A percentile compares a stretch with the other conserved stretches of the same genome.
Evolutionary conservation across 176 grass and related monocot species (phyloP).

Genomic region (Carex kokanica): DNA sequence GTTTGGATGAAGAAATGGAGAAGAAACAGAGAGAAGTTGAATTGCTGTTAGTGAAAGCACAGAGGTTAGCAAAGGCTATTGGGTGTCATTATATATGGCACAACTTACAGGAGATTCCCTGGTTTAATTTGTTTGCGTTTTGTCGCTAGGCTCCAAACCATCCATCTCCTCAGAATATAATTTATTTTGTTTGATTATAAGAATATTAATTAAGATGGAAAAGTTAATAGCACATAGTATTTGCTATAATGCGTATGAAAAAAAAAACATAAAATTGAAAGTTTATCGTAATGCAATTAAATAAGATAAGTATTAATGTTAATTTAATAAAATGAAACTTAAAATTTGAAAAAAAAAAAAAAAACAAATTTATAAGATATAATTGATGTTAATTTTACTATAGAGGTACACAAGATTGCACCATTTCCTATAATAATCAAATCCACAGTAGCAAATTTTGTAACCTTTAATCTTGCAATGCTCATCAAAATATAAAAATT

Average conservation of each 20-base stretch:
- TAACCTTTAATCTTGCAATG: too few species aligned
- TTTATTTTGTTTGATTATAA: not conserved
- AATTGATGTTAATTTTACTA: too few species aligned
- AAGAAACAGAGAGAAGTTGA: constrained; percentile 2
- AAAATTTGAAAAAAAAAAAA: not conserved
- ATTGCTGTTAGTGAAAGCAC: constrained; percentile 15
- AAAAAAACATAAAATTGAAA: not conserved
- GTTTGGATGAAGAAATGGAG: constrained; percentile 5
- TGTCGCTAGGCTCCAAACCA: not conserved
- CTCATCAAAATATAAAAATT: too few species aligned
- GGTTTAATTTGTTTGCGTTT: not conserved
- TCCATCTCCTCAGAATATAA: not conserved
- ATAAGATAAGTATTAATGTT: not conserved
- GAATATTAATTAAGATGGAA: not conserved
- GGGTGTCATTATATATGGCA: constrained; percentile 7
- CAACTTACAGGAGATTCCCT: not conserved
- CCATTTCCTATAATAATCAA: not conserved
- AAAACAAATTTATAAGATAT: not conserved
- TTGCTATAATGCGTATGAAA: not conserved
- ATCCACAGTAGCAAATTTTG: too few species aligned
- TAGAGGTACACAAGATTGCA: too few species aligned
- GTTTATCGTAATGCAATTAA: not conserved
- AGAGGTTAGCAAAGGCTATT: not conserved
- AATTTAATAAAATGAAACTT: not conserved
- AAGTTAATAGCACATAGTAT: not conserved